Base-by-base conservation (phyloP, 148 eudicot species). In the Simmondsia chinensis region DNA sequence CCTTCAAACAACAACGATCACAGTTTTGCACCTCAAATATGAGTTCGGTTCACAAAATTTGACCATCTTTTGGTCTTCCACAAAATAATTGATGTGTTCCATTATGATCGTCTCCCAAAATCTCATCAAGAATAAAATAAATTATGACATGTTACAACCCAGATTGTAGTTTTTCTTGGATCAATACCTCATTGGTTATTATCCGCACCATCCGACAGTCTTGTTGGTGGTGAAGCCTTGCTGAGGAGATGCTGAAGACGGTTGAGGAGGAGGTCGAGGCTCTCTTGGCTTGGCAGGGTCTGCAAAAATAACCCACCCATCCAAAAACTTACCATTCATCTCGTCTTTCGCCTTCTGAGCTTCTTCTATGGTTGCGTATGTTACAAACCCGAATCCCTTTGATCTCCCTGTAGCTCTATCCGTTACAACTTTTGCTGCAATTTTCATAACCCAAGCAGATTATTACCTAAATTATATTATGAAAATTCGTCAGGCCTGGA, bases 271-370 rank as follows among this genome's bases (percentile, higher is more conserved):
- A 10, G 69, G 64, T 59, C 72, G 82, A 12, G 72, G 35, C 52
- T 76, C 86, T 64, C 74, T 76, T 17, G 88, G 83, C 42, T 62
- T 91, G 4, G 99, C 94, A 22, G 99, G 99, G 29, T 85, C 95
- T 18, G 86, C 94, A 71, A 91, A 91, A 29, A 86, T 86, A 45
- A 91, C 99, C 99, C 95, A 91, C 14, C 99, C 99, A 51, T 91
- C 99, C 64, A 91, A 53, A 52, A 61, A 91, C 63, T 80, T 74
- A 21, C 80, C 94, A 33, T 86, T 82, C 95, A 91, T 85, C 43
- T 54, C 83, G 53, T 74, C 77, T 11, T 77, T 74, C 26, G 99
- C 99, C 44, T 56, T 73, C 49, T 91, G 77, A 14, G 99, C 99
- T 54, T 91, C 94, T 68, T 91, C 99, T 39, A 86, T 63, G 6